Conservation (phyloP, 371 early-diverging fungal species). For the Parasitella parasitica region DNA sequence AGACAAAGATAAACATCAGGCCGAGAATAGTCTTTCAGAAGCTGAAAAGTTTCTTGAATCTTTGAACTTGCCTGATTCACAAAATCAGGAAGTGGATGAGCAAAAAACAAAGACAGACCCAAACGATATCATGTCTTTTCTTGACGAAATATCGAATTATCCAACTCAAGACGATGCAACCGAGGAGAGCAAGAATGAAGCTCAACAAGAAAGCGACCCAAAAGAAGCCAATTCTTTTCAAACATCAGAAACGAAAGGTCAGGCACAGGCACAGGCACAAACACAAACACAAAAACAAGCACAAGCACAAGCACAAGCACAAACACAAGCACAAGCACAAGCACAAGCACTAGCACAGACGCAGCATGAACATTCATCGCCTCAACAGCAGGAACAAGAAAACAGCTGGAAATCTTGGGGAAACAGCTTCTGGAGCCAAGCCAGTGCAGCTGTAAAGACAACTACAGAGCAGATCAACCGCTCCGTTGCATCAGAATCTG, state of each 20-base stretch:
- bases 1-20: constrained; percentile 11
- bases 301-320: background rate
- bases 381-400: background rate
- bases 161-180: constrained; percentile 17
- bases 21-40: constrained; percentile 37
- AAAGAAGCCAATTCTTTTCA: too few relatives aligned
- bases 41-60: constrained; percentile 54
- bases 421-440: constrained; percentile 49
- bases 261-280: background rate
- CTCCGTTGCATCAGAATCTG: constrained; percentile 24
- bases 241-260: background rate
- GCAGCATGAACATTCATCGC: background rate
- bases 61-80: constrained; percentile 37
- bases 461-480: constrained; percentile 51
- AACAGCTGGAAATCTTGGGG: constrained; percentile 52
- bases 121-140: constrained; percentile 53
- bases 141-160: constrained; percentile 52
- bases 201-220: too few relatives aligned
- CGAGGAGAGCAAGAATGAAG: background rate
- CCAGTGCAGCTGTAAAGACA: constrained; percentile 51
- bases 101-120: constrained; percentile 28
- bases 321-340: background rate
- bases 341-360: background rate
- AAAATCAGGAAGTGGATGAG: constrained; percentile 4
- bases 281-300: background rate